Conservation (phyloP, 768 basidiomycete species). For the Leccinum truebloodii region DNA sequence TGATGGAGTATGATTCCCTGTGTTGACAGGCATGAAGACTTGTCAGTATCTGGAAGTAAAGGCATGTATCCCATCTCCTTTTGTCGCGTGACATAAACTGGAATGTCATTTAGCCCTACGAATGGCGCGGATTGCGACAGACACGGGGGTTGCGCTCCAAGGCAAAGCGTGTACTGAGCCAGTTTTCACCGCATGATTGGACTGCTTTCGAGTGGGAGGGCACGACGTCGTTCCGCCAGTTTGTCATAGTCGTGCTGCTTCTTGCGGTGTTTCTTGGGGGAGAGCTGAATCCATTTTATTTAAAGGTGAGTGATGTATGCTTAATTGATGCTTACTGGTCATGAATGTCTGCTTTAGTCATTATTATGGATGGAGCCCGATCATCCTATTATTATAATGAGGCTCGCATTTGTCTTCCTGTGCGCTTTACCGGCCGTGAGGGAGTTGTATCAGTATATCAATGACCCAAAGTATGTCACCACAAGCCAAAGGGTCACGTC, state of each 20-base stretch:
- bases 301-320: constrained; percentile 56
- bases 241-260: constrained; percentile 70
- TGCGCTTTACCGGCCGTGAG: constrained; percentile 86
- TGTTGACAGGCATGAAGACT: constrained; percentile 71
- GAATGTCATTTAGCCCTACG: constrained; percentile 59
- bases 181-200: constrained; percentile 87
- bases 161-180: constrained; percentile 75
- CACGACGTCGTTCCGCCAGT: constrained; percentile 74
- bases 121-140: constrained; percentile 82
- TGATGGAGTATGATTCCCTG: constrained; percentile 12
- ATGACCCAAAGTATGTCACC: constrained; percentile 67
- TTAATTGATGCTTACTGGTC: constrained; percentile 14
- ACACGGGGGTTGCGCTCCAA: constrained; percentile 77
- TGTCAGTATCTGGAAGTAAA: constrained; percentile 89
- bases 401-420: constrained; percentile 74
- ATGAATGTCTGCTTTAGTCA: constrained; percentile 39
- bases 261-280: constrained; percentile 80
- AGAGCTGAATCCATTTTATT: constrained; percentile 85
- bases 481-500: constrained; percentile 1
- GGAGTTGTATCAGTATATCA: constrained; percentile 83
- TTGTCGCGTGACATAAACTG: neutral
- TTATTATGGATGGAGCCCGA: constrained; percentile 89
- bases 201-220: constrained; percentile 87
- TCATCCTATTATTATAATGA: constrained; percentile 77
- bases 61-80: constrained; percentile 30